Evolutionary conservation across 352 stramenopile genomes (phyloP).

Genomic region (Pythium graminicola): DNA sequence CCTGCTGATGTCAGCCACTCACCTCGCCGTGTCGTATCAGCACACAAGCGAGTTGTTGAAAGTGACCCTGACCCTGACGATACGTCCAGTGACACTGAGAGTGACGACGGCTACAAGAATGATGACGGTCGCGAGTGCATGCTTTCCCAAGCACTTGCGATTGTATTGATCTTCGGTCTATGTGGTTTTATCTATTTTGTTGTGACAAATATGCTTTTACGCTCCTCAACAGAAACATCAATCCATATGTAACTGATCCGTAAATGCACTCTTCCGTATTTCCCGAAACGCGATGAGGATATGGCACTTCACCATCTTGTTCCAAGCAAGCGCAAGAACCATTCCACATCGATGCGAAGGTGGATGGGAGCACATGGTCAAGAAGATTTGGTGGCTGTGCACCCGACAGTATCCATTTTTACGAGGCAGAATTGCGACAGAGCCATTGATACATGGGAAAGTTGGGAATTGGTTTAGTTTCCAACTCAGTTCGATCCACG

Average conservation of each 20-base stretch:
- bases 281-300: no score
- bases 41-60: no score
- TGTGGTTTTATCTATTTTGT: constrained; percentile 47
- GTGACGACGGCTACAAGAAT: constrained; percentile 10
- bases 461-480: no score
- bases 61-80: neutral
- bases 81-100: neutral
- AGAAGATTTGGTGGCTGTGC: neutral
- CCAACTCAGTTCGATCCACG: no score
- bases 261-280: constrained; percentile 14
- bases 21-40: no score
- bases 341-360: constrained; percentile 18
- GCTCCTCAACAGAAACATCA: neutral
- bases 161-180: constrained; percentile 29
- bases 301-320: no score
- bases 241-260: constrained; percentile 13
- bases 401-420: no score
- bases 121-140: constrained; percentile 33
- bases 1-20: no score
- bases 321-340: neutral
- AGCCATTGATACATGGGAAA: no score
- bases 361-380: constrained; percentile 24
- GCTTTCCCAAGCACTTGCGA: constrained; percentile 41
- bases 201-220: constrained; percentile 21
- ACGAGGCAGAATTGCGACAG: no score